These are phyloP conservation scores for Debaryomyces robertsiae DNA, from an alignment of 1,139 yeast genomes.

Conservation along the genomic window DNA sequence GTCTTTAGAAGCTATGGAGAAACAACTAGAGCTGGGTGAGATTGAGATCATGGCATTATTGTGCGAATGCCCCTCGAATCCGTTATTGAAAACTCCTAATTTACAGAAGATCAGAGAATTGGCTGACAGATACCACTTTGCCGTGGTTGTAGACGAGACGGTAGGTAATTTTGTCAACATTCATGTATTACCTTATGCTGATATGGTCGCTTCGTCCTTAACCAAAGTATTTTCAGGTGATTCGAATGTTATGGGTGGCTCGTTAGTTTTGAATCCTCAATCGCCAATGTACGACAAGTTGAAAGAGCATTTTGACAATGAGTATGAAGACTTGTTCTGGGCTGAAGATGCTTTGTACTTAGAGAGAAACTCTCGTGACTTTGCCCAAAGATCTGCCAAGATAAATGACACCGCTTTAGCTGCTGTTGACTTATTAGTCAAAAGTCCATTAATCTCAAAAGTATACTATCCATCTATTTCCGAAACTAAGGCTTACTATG, in stretches of 20 bases:
- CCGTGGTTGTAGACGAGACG: conserved; percentile 88
- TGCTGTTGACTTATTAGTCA: conserved; percentile 52
- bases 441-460: conserved; percentile 53
- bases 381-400: conserved; percentile 63
- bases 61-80: conserved; percentile 95
- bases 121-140: conserved; percentile 70
- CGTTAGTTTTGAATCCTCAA: conserved; percentile 73
- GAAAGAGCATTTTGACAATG: conserved; percentile 52
- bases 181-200: conserved; percentile 79
- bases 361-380: conserved; percentile 93
- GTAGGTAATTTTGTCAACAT: conserved; percentile 88
- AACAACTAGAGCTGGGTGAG: conserved; percentile 61
- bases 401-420: conserved; percentile 68
- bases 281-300: conserved; percentile 56
- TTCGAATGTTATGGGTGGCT: conserved; percentile 94
- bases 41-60: conserved; percentile 67
- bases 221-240: conserved; percentile 95
- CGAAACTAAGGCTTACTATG: conserved; percentile 65
- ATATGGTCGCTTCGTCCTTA: conserved; percentile 81
- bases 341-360: conserved; percentile 90
- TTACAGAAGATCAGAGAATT: conserved; percentile 61
- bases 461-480: conserved; percentile 72
- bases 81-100: conserved; percentile 82
- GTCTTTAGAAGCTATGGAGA: conserved; percentile 68
- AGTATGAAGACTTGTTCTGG: conserved; percentile 82